Base-by-base conservation (phyloP, 2,329 filamentous ascomycete genomes). In the Pyrenophora teres region DNA sequence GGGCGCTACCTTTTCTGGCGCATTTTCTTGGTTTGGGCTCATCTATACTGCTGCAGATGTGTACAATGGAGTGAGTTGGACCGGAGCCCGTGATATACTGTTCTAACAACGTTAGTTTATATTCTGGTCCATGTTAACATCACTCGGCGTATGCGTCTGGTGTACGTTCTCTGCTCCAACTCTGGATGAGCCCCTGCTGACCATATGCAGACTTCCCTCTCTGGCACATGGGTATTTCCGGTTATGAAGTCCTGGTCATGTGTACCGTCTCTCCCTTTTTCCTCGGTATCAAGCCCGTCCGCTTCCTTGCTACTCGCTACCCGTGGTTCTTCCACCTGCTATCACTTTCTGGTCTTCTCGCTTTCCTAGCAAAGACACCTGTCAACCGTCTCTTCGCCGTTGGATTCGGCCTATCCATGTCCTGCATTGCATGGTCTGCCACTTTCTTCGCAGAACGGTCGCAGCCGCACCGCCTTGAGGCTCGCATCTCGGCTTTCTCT, bases 221-320 rank as follows among this genome's bases (percentile, higher is more conserved):
- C 9, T 99, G 94, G 94, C 86, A 97, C 73, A 99, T 99, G 94
- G 94, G 94, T 23, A 95, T 99, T 54, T 97, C 93, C 3, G 94
- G 94, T 57, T 99, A 94, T 70, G 94, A 99, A 76, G 88, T 87
- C 37, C 81, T 96, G 60, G 87, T 99, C 67, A 88, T 97, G 85
- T 84, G 83, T 42, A 93, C 90, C 3, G 74, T 93, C 44, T 89
- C 92, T 4, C 94, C 94, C 0, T 80, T 92, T 33, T 74, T 97
- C 16, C 84, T 99, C 37, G 86, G 81, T 18, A 87, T 92, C 56
- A 81, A 81, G 40, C 79, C 86, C 1, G 54, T 97, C 15, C 87
- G 91, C 53, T 83, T 82, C 33, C 72, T 90, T 13, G 81, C 90
- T 9, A 77, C 88, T 45, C 84, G 82, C 54, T 87, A 95, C 66